Evolutionary conservation across 805 yeast genomes (phyloP).

Genomic region (Metschnikowia lachancei): DNA sequence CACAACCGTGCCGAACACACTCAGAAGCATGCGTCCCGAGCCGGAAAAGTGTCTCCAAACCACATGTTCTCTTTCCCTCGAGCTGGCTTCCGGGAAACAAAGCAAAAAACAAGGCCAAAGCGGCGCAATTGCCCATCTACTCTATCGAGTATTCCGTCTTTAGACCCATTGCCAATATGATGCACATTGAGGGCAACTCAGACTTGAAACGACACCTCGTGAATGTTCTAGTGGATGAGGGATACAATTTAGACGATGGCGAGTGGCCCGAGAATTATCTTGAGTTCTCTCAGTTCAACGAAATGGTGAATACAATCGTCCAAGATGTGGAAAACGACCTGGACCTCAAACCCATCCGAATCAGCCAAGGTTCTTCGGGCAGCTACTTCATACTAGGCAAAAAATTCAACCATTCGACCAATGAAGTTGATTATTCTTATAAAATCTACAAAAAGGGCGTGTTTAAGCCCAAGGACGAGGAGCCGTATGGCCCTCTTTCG

Average conservation of each 20-base stretch:
- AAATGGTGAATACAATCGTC: slow-evolving; percentile 42
- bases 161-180: slow-evolving; percentile 29
- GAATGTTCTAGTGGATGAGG: slow-evolving; percentile 12
- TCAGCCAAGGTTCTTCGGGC: slow-evolving; percentile 67
- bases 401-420: slow-evolving; percentile 12
- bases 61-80: not conserved
- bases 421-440: slow-evolving; percentile 10
- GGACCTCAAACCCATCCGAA: slow-evolving; percentile 49
- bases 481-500: slow-evolving; percentile 73
- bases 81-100: slow-evolving; percentile 7
- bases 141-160: slow-evolving; percentile 59
- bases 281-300: slow-evolving; percentile 31
- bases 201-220: slow-evolving; percentile 20
- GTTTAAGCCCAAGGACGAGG: slow-evolving; percentile 78
- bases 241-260: slow-evolving; percentile 11
- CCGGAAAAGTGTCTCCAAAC: too few relatives aligned
- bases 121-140: slow-evolving; percentile 16
- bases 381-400: slow-evolving; percentile 51
- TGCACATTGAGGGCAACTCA: slow-evolving; percentile 16
- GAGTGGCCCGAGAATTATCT: slow-evolving; percentile 26
- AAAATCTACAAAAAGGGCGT: slow-evolving; percentile 46
- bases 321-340: slow-evolving; percentile 42
- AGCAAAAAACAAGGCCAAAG: not conserved
- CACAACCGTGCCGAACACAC: too few relatives aligned
- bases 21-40: too few relatives aligned